Evolutionary conservation across 1,139 yeast genomes (phyloP), one percentile per base, ranked within the genome.

Genomic region (Chernovozyma sophiae-reginae): DNA sequence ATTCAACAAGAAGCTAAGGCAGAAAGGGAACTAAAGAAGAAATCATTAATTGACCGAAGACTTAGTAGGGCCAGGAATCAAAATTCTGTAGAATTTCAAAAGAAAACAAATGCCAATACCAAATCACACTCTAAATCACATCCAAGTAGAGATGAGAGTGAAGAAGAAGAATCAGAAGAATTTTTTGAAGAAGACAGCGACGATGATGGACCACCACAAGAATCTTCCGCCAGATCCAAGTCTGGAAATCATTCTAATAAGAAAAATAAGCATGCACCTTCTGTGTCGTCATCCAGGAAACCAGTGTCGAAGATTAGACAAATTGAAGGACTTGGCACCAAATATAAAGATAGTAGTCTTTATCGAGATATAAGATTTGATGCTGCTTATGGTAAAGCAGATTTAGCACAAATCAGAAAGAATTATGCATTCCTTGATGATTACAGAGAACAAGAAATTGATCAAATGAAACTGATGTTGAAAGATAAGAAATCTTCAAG

Each of bases 361-460:
- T 79, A 84, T 53, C 72, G 78, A 36, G 98, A 92, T 63, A 80
- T 94, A 25, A 72, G 98, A 47, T 92, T 92, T 56, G 96, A 90
- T 59, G 76, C 94, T 1, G 89, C 96, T 0, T 78, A 80, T 45
- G 97, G 97, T 40, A 83, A 79, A 49, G 86, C 95, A 0, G 92
- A 89, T 53, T 62, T 77, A 40, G 64, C 68, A 25, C 70, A 71
- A 41, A 75, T 82, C 25, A 70, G 97, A 39, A 77, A 79, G 51
- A 81, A 90, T 53, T 92, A 92, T 62, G 77, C 79, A 31, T 92
- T 92, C 52, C 63, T 92, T 43, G 95, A 90, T 59, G 90, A 85
- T 31, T 90, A 90, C 56, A 72, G 97, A 51, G 72, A 81, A 45
- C 60, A 68, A 13, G 98, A 92, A 55, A 73, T 86, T 32, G 48